Base-by-base conservation (phyloP, 2,329 filamentous ascomycete genomes). In the Phaeosphaeria sp. region DNA sequence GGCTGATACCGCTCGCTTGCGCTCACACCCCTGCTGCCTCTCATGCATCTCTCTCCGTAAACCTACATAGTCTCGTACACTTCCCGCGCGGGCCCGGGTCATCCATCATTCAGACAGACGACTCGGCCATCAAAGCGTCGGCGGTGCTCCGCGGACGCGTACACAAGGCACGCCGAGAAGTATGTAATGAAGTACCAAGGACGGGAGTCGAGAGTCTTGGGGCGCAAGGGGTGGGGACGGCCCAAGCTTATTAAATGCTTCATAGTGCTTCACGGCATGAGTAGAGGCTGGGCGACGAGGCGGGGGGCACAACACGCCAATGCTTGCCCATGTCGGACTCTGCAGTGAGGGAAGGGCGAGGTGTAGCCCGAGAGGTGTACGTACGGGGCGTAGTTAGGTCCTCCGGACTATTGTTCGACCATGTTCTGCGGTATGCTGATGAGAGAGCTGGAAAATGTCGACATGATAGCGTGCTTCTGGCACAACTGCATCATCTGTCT, bases 251-350 rank as follows among this genome's bases (percentile, higher is more conserved):
- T 23, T 51, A 23, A 47, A 47, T 47, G 44, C 54, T 60, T 49
- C 51, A 57, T 20, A 52, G 51, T 58, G 55, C 52, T 57, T 60
- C 58, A 58, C 56, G n/a, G 41, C 57, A 56, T 56, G 42, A 43
- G 20, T 9, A 21, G n/a, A 27, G 30, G 27, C 52, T 54, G 30
- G 52, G 52, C 52, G 27, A 9, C 5, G 9, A 27, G 25, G 25
- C 25, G 25, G 25, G 25, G 25, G 25, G 4, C 25, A n/a, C n/a
- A n/a, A n/a, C n/a, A n/a, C 25, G 25, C 25, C 25, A 27, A 27
- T 9, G 25, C 36, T 43, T 25, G 43, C 17, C 30, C 15, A 13
- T 9, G 30, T 36, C 30, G 11, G 27, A n/a, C n/a, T n/a, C 25
- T 27, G 25, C 25, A 27, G 25, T 27, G 25, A 27, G 25, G n/a